phyloP scores from a whole-genome alignment of 2,329 filamentous ascomycete genomes.

The Paecilomyces variotii region DNA sequence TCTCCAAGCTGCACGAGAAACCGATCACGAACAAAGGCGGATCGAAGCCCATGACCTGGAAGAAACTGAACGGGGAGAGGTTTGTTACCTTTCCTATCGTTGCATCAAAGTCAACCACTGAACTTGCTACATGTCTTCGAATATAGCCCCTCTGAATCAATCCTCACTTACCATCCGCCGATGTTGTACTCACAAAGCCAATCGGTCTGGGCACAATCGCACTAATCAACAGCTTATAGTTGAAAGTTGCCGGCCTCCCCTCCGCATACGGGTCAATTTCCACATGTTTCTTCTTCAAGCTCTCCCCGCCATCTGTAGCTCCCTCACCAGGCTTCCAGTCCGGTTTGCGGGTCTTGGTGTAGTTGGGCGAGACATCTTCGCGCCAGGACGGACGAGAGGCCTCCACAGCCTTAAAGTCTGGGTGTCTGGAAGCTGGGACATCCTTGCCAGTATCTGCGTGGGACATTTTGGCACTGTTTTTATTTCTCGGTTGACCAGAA shows the following conservation, averaged over 20 bases:
- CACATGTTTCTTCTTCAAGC: slow-evolving; percentile 50
- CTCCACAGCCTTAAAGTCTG: slow-evolving; percentile 20
- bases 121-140: background rate
- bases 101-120: background rate
- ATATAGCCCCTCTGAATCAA: background rate
- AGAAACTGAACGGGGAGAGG: slow-evolving; percentile 75
- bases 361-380: slow-evolving; percentile 11
- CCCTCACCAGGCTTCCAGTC: slow-evolving; percentile 26
- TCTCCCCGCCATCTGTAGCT: slow-evolving; percentile 28
- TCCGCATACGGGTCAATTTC: slow-evolving; percentile 67
- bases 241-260: slow-evolving; percentile 56
- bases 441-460: background rate
- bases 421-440: background rate
- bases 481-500: background rate
- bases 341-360: slow-evolving; percentile 24
- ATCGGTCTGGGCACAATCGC: slow-evolving; percentile 71
- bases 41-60: slow-evolving; percentile 69
- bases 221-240: slow-evolving; percentile 83
- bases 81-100: slow-evolving; percentile 53
- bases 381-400: slow-evolving; percentile 24
- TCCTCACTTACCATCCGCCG: slow-evolving; percentile 43
- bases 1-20: slow-evolving; percentile 43
- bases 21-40: slow-evolving; percentile 67
- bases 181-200: slow-evolving; percentile 47
- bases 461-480: background rate